Conservation (phyloP, 768 basidiomycete species). For the Agrocybe pediades region DNA sequence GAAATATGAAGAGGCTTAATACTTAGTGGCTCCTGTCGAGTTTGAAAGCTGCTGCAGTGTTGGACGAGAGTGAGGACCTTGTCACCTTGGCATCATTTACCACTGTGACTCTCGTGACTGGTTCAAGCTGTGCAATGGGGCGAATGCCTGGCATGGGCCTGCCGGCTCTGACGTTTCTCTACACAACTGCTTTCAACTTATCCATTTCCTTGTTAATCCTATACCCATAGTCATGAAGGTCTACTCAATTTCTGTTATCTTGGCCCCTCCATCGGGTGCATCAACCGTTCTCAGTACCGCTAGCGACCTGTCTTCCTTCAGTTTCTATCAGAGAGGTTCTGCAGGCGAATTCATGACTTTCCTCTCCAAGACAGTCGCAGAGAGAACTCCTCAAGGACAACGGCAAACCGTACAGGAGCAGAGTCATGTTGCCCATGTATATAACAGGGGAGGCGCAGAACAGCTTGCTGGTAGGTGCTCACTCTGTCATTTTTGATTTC, state of each 20-base stretch:
- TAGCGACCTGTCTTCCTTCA: constrained; percentile 86
- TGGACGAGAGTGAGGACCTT: too few species aligned
- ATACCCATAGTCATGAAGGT: constrained; percentile 89
- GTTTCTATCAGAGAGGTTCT: constrained; percentile 89
- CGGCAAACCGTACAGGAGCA: constrained; percentile 95
- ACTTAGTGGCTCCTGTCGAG: too few species aligned
- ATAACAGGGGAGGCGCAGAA: constrained; percentile 87
- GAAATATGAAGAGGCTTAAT: too few species aligned
- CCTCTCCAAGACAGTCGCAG: constrained; percentile 90
- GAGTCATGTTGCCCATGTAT: constrained; percentile 90
- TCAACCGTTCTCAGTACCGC: constrained; percentile 67
- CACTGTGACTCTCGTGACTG: too few species aligned
- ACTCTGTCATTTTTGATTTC: neutral
- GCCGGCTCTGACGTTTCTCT: too few species aligned
- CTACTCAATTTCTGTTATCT: constrained; percentile 75
- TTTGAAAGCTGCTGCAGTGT: too few species aligned
- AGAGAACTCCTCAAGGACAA: constrained; percentile 84
- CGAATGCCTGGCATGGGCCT: too few species aligned
- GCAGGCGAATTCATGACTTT: constrained; percentile 93
- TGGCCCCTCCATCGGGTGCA: constrained; percentile 64
- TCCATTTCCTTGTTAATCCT: too few species aligned
- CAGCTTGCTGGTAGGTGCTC: constrained; percentile 69
- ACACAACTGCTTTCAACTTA: too few species aligned
- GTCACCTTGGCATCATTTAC: too few species aligned
- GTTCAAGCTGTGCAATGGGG: too few species aligned